Evolutionary conservation across 1,284 basidiomycete species (phyloP).

Genomic region (Termitomyces sp.): DNA sequence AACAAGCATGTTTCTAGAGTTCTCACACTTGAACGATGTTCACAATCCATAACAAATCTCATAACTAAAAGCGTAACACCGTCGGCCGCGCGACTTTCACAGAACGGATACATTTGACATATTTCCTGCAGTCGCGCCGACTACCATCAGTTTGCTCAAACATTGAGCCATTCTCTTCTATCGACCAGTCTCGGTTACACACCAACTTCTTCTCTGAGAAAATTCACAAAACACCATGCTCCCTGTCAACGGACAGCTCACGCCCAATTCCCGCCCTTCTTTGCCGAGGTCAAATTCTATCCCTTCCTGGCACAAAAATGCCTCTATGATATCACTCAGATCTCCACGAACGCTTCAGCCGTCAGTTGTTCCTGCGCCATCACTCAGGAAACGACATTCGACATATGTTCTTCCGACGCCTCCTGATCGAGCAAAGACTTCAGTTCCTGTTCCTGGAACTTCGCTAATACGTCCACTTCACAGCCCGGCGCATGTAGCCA

Average conservation of each 20-base stretch:
- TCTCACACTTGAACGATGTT: slow-evolving; percentile 14
- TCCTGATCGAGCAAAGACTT: slow-evolving; percentile 13
- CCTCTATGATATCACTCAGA: slow-evolving; percentile 14
- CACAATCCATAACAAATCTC: slow-evolving; percentile 1
- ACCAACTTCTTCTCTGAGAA: background rate
- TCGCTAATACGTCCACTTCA: slow-evolving; percentile 22
- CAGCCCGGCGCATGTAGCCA: slow-evolving; percentile 20
- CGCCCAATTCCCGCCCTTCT: slow-evolving; percentile 7
- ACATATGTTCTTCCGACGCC: slow-evolving; percentile 21
- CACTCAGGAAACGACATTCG: slow-evolving; percentile 28
- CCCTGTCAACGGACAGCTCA: slow-evolving; percentile 4
- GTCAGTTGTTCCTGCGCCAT: background rate
- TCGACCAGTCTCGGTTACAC: background rate
- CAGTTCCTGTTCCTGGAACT: slow-evolving; percentile 17
- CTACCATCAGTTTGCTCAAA: background rate
- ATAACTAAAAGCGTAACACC: background rate
- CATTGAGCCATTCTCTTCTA: background rate
- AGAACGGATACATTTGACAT: background rate
- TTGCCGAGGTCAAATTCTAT: slow-evolving; percentile 14
- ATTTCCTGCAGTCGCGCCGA: background rate
- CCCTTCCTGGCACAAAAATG: slow-evolving; percentile 14
- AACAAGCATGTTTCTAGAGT: slow-evolving; percentile 2
- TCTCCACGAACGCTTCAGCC: slow-evolving; percentile 3
- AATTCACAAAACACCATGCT: slow-evolving; percentile 1
- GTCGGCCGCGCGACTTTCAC: background rate